Evolutionary conservation across 148 eudicot genomes (phyloP).

Genomic region (Fallopia convolvulus): DNA sequence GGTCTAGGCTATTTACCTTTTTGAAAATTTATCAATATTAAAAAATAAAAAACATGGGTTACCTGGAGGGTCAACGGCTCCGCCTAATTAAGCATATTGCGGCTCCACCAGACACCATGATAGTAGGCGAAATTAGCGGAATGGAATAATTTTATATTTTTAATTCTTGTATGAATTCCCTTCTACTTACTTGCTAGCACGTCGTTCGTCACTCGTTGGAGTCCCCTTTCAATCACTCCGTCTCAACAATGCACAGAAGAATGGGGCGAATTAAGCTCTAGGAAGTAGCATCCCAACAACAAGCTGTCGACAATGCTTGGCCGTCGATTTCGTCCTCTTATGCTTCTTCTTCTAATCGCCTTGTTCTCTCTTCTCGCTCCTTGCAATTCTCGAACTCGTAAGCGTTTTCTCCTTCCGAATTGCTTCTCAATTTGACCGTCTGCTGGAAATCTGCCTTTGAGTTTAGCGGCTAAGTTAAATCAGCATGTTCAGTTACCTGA

Average conservation of each 20-base stretch:
- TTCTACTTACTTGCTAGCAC: neutral
- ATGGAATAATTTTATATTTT: neutral
- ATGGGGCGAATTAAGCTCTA: neutral
- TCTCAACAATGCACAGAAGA: neutral
- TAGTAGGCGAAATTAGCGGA: neutral
- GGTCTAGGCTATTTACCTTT: too few species aligned
- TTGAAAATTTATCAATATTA: too few species aligned
- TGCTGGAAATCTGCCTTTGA: neutral
- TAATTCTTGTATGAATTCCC: neutral
- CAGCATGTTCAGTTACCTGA: neutral
- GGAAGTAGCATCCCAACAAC: too few species aligned
- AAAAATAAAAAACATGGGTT: too few species aligned
- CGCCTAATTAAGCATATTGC: neutral
- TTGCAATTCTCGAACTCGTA: conserved; percentile 19
- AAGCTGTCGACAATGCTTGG: neutral
- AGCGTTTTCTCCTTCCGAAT: conserved; percentile 7
- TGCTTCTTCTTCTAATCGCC: conserved; percentile 14
- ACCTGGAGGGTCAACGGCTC: too few species aligned
- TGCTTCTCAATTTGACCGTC: neutral
- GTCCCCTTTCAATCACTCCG: neutral
- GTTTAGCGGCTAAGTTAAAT: neutral
- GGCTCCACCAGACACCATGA: neutral
- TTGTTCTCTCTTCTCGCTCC: conserved; percentile 16
- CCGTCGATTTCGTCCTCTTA: conserved; percentile 1
- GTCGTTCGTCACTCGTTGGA: neutral